Evolutionary conservation across 345 rosid species (phyloP), one percentile per base, ranked within the genome.

Genomic region (Bretschneidera sinensis): DNA sequence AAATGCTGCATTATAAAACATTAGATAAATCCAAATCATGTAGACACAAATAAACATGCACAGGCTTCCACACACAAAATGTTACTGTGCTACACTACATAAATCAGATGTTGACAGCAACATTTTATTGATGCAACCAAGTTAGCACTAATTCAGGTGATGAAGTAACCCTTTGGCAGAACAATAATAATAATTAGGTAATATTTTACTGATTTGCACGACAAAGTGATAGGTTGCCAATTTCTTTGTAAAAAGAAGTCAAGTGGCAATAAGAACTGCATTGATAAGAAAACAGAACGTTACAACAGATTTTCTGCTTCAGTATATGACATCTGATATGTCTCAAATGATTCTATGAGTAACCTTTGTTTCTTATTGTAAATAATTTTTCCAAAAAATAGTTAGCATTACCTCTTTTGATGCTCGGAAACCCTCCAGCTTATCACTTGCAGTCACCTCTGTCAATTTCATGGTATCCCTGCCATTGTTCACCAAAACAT

Each of bases 351-450:
- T 24, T 45, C 9, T 19, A 1, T 21, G 14, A 6, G 14, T 11
- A 1, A 24, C 21, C n/a, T 23, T 9, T 23, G 34, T 51, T 18
- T 1, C 21, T 6, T 9, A 10, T 21, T 4, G 17, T 24, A 33
- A 17, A n/a, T 5, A 18, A 39, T n/a, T 35, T 58, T 57, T 22
- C 43, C 20, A 21, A 21, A 58, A 39, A 49, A 33, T 33, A 52
- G 25, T 57, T 18, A 39, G 24, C 23, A 21, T 65, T 74, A 88
- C 98, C 95, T 92, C 89, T 73, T 92, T 92, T 59, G 89, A 78
- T 34, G 98, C 98, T 63, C 98, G 80, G 52, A 89, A 86, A 62
- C 81, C 69, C 78, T 89, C 96, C 67, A 92, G 78, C 74, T 81
- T 82, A 76, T 85, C 90, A 58, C 96, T 88, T 68, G 67, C 92